Percentiles rank a stretch among this genome's conserved stretches.
These are phyloP conservation scores for Plasmodium gallinaceum DNA, from an alignment of 169 alveolate genomes.

Conservation along the genomic window DNA sequence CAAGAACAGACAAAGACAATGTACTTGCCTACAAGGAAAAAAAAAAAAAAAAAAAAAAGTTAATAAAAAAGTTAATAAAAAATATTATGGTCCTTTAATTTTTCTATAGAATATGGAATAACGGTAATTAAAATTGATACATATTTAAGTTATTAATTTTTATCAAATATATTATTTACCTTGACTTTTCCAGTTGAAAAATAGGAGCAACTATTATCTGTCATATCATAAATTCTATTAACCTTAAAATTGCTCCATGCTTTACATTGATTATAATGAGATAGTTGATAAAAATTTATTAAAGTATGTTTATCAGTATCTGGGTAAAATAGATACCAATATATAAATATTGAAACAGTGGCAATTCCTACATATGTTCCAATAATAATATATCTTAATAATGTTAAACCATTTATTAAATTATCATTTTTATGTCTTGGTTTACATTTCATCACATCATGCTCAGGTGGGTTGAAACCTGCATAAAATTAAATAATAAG, in stretches of 20 bases:
- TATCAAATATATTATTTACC: conserved; percentile 56
- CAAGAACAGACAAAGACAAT: conserved; percentile 96
- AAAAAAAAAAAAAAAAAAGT: neutral
- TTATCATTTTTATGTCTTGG: conserved; percentile 97
- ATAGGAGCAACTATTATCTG: conserved; percentile 95
- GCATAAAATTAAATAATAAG: neutral
- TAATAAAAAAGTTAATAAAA: neutral
- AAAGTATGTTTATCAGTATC: conserved; percentile 95
- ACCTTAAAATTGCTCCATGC: conserved; percentile 92
- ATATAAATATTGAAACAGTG: conserved; percentile 97
- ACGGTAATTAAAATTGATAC: too few relatives aligned
- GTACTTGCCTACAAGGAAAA: conserved; percentile 91
- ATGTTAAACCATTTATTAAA: conserved; percentile 95
- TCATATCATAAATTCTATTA: conserved; percentile 87
- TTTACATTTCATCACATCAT: conserved; percentile 96
- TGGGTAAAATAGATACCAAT: conserved; percentile 93
- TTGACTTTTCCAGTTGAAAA: conserved; percentile 97
- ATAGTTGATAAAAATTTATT: conserved; percentile 92
- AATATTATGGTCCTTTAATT: too few relatives aligned
- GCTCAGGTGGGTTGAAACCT: conserved; percentile 99
- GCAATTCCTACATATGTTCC: conserved; percentile 99
- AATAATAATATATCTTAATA: conserved; percentile 94
- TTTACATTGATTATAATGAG: conserved; percentile 85
- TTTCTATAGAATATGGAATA: too few relatives aligned
- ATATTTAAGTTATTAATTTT: neutral